Base-by-base conservation (phyloP, 2,329 filamentous ascomycete species). In the Hymenoscyphus fructigenus region DNA sequence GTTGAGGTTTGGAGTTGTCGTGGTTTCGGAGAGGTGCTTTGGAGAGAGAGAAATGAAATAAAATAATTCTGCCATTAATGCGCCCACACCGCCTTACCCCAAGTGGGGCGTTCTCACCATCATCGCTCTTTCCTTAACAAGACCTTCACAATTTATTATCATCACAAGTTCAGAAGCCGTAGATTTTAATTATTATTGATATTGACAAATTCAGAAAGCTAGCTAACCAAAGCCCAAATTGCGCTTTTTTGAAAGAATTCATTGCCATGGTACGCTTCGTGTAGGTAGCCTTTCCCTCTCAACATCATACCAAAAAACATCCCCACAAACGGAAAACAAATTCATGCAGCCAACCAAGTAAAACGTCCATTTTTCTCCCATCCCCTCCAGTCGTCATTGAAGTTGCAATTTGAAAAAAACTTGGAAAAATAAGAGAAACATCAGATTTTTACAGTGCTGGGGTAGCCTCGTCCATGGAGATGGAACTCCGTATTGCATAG, bases 351-450 rank as follows among this genome's bases (percentile, higher is more conserved):
- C 55, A 56, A 65, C 64, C 68, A 58, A 67, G n/a, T 61, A 41
- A 69, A 36, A 65, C 65, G 68, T 67, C 64, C 29, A 63, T 58
- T 62, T 44, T 28, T 58, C 44, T 23, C 28, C 66, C 55, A 26
- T 14, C 20, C 55, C 60, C 29, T 28, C 20, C 50, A 57, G 57
- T 64, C 61, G 50, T 44, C 59, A 60, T 53, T 20, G 17, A 28
- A 61, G 47, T 59, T 38, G 67, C 68, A 72, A 68, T 70, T 67
- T 71, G 69, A 64, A 60, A 68, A 56, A 72, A 71, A 70, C 71
- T 74, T 74, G 70, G 29, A 73, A 74, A 72, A 74, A 64, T 67
- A 23, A 53, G 47, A 50, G 12, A 50, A 64, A 20, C n/a, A 41
- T 50, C 10, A 28, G 9, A 47, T 26, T 53, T 41, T 23, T 50